These are phyloP conservation scores for Friedmanniomyces endolithicus DNA, from an alignment of 495 filamentous ascomycete genomes.

Conservation along the genomic window DNA sequence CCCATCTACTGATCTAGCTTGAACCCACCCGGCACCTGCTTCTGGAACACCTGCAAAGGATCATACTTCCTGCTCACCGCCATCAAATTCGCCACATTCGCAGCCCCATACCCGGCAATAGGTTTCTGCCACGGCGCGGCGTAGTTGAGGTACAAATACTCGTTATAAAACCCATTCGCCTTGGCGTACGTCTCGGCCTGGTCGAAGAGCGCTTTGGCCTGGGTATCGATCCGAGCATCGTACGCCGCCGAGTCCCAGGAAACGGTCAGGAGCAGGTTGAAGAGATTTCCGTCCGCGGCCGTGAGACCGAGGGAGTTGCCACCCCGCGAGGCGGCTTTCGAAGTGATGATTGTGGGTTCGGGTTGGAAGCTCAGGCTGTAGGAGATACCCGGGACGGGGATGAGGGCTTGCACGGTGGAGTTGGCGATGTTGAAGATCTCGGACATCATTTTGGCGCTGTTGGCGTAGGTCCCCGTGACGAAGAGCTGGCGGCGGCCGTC, in stretches of 20 bases:
- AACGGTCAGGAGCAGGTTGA: slow-evolving; percentile 27
- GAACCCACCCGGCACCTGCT: slow-evolving; percentile 27
- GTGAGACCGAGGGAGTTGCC: slow-evolving; percentile 29
- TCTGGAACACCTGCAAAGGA: slow-evolving; percentile 29
- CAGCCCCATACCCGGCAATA: slow-evolving; percentile 26
- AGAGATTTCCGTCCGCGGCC: slow-evolving; percentile 17
- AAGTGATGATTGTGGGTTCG: slow-evolving; percentile 24
- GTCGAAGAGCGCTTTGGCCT: slow-evolving; percentile 7
- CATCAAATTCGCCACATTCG: slow-evolving; percentile 17
- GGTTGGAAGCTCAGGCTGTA: slow-evolving; percentile 27
- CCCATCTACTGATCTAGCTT: slow-evolving; percentile 18
- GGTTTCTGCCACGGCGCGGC: slow-evolving; percentile 29
- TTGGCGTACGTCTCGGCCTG: slow-evolving; percentile 32
- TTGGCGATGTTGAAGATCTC: slow-evolving; percentile 23
- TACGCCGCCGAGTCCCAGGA: slow-evolving; percentile 27
- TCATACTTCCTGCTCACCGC: slow-evolving; percentile 28
- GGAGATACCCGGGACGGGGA: slow-evolving; percentile 19
- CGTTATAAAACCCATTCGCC: slow-evolving; percentile 32
- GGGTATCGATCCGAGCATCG: slow-evolving; percentile 24
- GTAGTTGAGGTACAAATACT: slow-evolving; percentile 48
- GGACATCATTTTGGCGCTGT: slow-evolving; percentile 20
- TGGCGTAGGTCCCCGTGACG: slow-evolving; percentile 19
- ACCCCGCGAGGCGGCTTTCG: slow-evolving; percentile 21
- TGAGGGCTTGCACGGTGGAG: slow-evolving; percentile 18
- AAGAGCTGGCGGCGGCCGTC: slow-evolving; percentile 19